Percentiles rank a stretch among this genome's conserved stretches.
These are phyloP conservation scores for Suillus fuscotomentosus DNA, from an alignment of 768 basidiomycete species.

Conservation along the genomic window DNA sequence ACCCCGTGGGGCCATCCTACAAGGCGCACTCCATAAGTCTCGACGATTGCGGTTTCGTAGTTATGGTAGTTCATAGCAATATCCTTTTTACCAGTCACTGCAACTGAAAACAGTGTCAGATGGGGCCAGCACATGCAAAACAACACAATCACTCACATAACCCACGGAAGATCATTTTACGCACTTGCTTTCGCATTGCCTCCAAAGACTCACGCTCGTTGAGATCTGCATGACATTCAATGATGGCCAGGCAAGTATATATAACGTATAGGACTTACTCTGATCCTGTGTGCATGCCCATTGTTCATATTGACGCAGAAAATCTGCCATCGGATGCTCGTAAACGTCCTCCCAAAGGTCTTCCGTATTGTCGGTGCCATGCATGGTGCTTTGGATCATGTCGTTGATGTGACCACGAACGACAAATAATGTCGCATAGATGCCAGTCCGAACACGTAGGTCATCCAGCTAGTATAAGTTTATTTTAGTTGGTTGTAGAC, in stretches of 20 bases:
- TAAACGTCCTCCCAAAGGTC: conserved; percentile 8
- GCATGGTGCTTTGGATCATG: conserved; percentile 5
- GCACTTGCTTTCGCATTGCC: conserved; percentile 3
- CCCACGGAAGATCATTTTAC: conserved; percentile 3
- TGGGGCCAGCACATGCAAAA: not conserved
- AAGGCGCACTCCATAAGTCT: conserved; percentile 11
- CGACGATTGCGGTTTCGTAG: conserved; percentile 14
- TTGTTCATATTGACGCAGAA: conserved; percentile 9
- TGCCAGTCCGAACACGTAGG: not conserved
- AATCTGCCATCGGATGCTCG: not conserved
- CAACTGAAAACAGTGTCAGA: not conserved
- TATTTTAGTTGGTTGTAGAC: too few species aligned
- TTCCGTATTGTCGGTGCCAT: conserved; percentile 6
- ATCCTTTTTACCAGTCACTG: not conserved
- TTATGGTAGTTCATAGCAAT: conserved; percentile 16
- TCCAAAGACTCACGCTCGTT: conserved; percentile 1
- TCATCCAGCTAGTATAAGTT: conserved; percentile 1
- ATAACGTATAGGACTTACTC: not conserved
- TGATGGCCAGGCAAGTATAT: not conserved
- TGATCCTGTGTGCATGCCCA: conserved; percentile 11
- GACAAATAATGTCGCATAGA: conserved; percentile 7
- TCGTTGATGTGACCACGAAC: conserved; percentile 12
- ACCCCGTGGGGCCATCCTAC: conserved; percentile 16
- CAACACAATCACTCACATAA: conserved; percentile 10
- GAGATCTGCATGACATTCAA: not conserved